Evolutionary conservation across 73 alveolate species (phyloP), one percentile per base, ranked within the genome.

Genomic region (Paramecium octaurelia): DNA sequence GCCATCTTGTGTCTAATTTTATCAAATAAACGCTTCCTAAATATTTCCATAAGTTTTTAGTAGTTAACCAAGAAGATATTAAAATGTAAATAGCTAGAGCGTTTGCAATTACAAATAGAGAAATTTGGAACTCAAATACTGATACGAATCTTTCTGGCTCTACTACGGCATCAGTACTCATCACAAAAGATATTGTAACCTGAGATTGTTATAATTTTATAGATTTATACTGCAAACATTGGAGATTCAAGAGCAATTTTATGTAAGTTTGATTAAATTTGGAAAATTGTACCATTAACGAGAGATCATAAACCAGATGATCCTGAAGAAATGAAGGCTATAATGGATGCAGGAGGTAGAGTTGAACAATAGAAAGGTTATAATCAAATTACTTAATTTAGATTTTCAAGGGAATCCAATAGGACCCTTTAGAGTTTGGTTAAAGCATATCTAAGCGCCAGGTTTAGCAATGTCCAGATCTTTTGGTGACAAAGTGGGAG

Each of bases 391-490:
- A 11, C 44, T 48, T 48, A 48, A 21, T 44, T 58, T 86, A 54
- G 69, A 95, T 95, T 86, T 77, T 80, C 23, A 75, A 34, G 97
- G 98, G 4, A 95, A 93, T 43, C 95, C 96, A 18, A 92, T 97
- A 58, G 99, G 99, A 1, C 99, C 99, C 8, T 86, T 93, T 46
- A 96, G 99, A 94, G 98, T 98, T 9, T 98, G 99, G 99, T 94
- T 95, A 44, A 92, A 93, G 68, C 91, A 95, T 84, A 94, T 96
- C 42, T 97, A 98, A 76, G 95, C 97, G 2, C 99, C 99, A 8
- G 99, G 99, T 29, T 93, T 98, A 11, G 99, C 99, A 9, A 98
- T 98, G 99, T 93, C 99, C 29, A 93, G 99, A 85, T 96, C 99
- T 14, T 87, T 98, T 69, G 99, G 99, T 16, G 99, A 98, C 92